A percentile compares a stretch with the other conserved stretches of the same genome.
These are phyloP conservation scores for Olyra latifolia DNA, from an alignment of 176 grass and related monocot genomes.

Conservation along the genomic window DNA sequence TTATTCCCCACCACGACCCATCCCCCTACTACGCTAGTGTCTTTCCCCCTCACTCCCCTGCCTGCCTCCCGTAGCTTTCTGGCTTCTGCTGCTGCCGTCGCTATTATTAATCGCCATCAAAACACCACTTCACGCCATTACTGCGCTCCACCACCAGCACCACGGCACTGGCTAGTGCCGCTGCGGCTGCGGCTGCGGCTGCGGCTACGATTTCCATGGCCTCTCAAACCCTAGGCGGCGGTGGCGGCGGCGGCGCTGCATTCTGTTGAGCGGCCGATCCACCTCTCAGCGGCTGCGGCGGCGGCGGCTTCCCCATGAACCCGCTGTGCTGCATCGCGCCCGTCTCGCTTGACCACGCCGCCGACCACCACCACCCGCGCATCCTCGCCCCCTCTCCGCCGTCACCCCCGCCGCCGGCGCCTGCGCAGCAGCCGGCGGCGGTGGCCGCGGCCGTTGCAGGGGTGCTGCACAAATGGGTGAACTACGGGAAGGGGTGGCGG, in stretches of 20 bases:
- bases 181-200: constrained; percentile 13
- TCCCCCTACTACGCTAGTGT: not conserved
- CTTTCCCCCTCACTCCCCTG: not conserved
- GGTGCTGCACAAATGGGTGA: constrained; percentile 96
- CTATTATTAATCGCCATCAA: constrained; percentile 42
- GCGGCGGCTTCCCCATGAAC: constrained; percentile 46
- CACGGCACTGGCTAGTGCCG: constrained; percentile 1
- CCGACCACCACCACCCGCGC: constrained; percentile 30
- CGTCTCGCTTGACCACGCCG: constrained; percentile 63
- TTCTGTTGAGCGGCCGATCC: constrained; percentile 22
- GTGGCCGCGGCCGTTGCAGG: constrained; percentile 33
- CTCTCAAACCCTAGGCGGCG: constrained; percentile 29
- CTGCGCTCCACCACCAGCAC: not conserved
- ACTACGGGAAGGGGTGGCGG: constrained; percentile 93
- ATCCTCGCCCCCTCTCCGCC: constrained; percentile 22
- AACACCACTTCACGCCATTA: not conserved
- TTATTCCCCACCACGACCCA: constrained; percentile 8
- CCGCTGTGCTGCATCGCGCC: constrained; percentile 90
- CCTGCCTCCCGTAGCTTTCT: constrained; percentile 35
- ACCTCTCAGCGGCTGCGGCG: not conserved
- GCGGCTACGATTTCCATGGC: constrained; percentile 34
- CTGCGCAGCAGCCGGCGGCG: not conserved
- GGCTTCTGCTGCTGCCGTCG: constrained; percentile 4
- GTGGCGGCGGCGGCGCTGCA: no score
- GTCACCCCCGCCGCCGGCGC: not conserved